These are phyloP conservation scores for Aristolochia contorta DNA, from an alignment of 164 flowering plant species.

Conservation along the genomic window DNA sequence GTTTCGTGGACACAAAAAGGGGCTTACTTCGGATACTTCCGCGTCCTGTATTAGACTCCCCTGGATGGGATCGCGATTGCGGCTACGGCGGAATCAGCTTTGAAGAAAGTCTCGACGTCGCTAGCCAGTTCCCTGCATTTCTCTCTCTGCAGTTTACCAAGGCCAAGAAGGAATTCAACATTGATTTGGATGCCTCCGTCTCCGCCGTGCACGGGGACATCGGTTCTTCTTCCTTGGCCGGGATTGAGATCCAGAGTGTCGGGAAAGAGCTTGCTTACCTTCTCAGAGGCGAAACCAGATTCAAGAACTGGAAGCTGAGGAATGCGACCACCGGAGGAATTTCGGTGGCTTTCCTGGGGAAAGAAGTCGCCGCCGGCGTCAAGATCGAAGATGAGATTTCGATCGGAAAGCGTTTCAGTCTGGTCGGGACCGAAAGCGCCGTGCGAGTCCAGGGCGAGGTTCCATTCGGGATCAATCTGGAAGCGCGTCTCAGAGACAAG, in stretches of 20 bases:
- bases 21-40: conserved; percentile 73
- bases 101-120: conserved; percentile 60
- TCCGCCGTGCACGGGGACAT: conserved; percentile 70
- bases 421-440: conserved; percentile 76
- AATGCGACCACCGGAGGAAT: conserved; percentile 73
- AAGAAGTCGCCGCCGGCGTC: conserved; percentile 64
- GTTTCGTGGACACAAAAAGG: conserved; percentile 80
- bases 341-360: conserved; percentile 75
- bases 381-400: conserved; percentile 79
- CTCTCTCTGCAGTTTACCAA: conserved; percentile 67
- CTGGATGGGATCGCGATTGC: conserved; percentile 97
- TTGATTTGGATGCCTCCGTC: conserved; percentile 79
- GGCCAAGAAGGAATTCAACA: conserved; percentile 87
- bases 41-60: conserved; percentile 83
- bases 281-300: conserved; percentile 72
- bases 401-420: conserved; percentile 52
- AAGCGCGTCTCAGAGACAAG: conserved; percentile 58
- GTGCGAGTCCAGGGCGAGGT: conserved; percentile 65
- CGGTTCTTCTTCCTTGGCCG: conserved; percentile 69
- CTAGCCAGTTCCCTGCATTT: conserved; percentile 48
- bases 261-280: conserved; percentile 81
- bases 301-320: conserved; percentile 56
- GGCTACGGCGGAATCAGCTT: conserved; percentile 91
- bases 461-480: conserved; percentile 83
- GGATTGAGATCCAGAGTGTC: conserved; percentile 77